Evolutionary conservation across 192 early-diverging fungal species (phyloP), one percentile per base, ranked within the genome.

Genomic region (Coemansia asiatica): DNA sequence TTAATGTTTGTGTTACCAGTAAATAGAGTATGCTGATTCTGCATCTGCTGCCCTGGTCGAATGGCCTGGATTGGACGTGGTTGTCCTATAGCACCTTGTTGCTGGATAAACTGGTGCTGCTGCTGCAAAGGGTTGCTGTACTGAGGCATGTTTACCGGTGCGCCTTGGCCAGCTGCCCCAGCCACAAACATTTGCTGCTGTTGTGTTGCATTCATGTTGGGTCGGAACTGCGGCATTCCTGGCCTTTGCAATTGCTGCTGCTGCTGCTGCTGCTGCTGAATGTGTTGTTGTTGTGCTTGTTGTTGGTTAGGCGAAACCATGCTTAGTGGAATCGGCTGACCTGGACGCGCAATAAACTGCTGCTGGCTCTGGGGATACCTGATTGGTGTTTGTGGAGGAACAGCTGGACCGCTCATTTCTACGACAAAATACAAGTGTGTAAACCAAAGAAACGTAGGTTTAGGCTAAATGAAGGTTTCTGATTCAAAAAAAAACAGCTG

Each of bases 331-430:
- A 55, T 54, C 6, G 65, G 64, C 44, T 64, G 64, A 2, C 74
- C 74, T 7, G 68, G 67, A 16, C 73, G 63, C 22, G 63, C 60
- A 21, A 63, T 54, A 44, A 54, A 76, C 67, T 75, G 72, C 66
- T 68, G 72, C 60, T 65, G 68, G 15, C 54, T 57, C 22, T 55
- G 77, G 56, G 61, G 38, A 51, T 68, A 79, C 53, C 71, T 65
- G 27, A 67, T 71, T 6, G 77, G 71, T 6, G 77, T 71, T 59
- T 79, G 77, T 49, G 58, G 77, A 9, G 22, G 54, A 9, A 28
- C 7, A n/a, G 22, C 28, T 12, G 65, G 68, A 5, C 65, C 61
- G 64, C 71, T 73, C 76, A 79, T 79, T 66, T 48, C 64, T 2
- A 31, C 31, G 56, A 49, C 2, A 66, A 58, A 13, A 16, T 31